A percentile compares a stretch with the other conserved stretches of the same genome.
These are phyloP conservation scores for Ambrosia trifida DNA, from an alignment of 129 eudicot species.

Conservation along the genomic window DNA sequence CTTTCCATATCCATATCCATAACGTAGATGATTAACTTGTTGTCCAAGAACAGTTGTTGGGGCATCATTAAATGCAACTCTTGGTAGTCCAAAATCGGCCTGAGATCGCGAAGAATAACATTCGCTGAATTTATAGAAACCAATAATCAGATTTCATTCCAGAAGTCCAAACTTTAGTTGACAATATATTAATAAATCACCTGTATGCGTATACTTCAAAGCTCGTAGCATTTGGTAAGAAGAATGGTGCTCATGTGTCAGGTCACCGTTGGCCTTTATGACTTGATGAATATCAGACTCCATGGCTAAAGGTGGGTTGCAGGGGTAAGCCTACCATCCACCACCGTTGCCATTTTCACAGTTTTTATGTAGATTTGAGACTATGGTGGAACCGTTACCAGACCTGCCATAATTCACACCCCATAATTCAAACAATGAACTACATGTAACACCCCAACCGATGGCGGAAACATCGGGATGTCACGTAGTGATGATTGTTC, in stretches of 20 bases:
- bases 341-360: no score
- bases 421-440: no score
- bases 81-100: constrained; percentile 94
- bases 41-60: constrained; percentile 90
- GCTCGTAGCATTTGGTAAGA: constrained; percentile 96
- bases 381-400: no score
- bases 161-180: background rate
- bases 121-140: constrained; percentile 55
- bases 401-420: no score
- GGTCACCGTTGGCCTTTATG: constrained; percentile 91
- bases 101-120: constrained; percentile 94
- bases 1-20: no score
- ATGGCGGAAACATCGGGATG: no score
- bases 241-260: constrained; percentile 94
- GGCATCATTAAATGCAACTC: constrained; percentile 88
- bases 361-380: no score
- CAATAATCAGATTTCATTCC: constrained; percentile 17
- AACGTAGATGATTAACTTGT: constrained; percentile 35
- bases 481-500: no score
- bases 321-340: no score
- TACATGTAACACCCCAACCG: no score
- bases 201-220: constrained; percentile 90
- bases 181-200: constrained; percentile 30
- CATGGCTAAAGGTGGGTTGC: no score
- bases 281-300: constrained; percentile 98